Conservation (phyloP, 257 asterid genomes). For the Solanum appendiculatum region DNA sequence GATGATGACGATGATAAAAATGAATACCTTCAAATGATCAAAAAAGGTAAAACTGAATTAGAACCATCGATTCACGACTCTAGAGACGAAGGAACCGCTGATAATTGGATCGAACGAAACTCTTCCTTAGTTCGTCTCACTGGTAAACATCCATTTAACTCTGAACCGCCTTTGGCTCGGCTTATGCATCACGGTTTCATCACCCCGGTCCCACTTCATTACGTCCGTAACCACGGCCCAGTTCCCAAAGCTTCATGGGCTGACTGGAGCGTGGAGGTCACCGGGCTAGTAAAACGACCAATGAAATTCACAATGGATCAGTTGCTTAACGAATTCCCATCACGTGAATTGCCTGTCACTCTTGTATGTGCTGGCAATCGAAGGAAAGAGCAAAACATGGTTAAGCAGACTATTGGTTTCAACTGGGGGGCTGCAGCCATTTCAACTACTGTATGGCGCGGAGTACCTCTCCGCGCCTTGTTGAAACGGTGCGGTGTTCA, state of each 20-base stretch:
- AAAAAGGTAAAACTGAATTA: conserved; percentile 45
- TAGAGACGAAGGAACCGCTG: conserved; percentile 64
- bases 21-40: conserved; percentile 14
- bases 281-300: conserved; percentile 66
- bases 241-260: conserved; percentile 60
- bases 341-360: conserved; percentile 53
- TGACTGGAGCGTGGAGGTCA: conserved; percentile 71
- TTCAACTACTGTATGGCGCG: conserved; percentile 85
- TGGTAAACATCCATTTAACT: conserved; percentile 94
- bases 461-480: conserved; percentile 60
- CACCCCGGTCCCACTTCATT: conserved; percentile 92
- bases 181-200: conserved; percentile 95
- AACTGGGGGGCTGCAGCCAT: conserved; percentile 91
- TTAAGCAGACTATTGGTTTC: conserved; percentile 70
- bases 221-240: conserved; percentile 91
- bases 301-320: conserved; percentile 55
- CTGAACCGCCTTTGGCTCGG: conserved; percentile 69
- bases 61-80: conserved; percentile 59
- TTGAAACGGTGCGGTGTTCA: conserved; percentile 59
- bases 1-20: conserved; percentile 21
- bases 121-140: conserved; percentile 77
- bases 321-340: conserved; percentile 42
- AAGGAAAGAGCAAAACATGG: conserved; percentile 91
- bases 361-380: conserved; percentile 93
- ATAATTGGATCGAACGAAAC: conserved; percentile 73